Percentiles rank a stretch among this genome's conserved stretches.
phyloP scores from a whole-genome alignment of 768 basidiomycete genomes.

The Mycena galopus region DNA sequence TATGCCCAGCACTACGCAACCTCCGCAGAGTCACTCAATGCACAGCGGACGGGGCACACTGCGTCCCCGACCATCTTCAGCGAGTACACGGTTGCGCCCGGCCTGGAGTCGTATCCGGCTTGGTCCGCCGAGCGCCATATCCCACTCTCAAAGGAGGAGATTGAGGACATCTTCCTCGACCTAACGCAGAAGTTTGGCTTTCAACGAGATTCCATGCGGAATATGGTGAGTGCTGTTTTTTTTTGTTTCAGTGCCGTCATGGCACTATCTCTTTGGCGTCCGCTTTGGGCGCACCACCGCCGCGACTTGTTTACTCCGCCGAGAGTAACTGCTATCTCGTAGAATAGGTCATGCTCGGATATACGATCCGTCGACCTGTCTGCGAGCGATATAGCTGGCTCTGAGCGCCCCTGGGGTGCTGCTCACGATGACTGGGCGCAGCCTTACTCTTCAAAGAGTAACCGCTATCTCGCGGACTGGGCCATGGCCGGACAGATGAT shows the following conservation, averaged over 20 bases:
- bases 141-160: constrained; percentile 98
- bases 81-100: constrained; percentile 19
- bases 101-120: constrained; percentile 89
- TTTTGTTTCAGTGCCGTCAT: constrained; percentile 14
- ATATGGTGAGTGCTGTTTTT: constrained; percentile 73
- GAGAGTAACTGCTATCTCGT: too few species aligned
- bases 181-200: constrained; percentile 99
- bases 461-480: too few species aligned
- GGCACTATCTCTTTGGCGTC: not conserved
- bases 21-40: constrained; percentile 77
- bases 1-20: constrained; percentile 79
- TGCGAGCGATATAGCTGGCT: too few species aligned
- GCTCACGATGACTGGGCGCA: too few species aligned
- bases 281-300: not conserved
- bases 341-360: too few species aligned
- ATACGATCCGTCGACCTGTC: too few species aligned
- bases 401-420: too few species aligned
- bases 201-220: constrained; percentile 94
- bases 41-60: constrained; percentile 11
- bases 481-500: too few species aligned
- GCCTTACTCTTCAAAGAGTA: too few species aligned
- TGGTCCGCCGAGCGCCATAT: constrained; percentile 96
- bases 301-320: not conserved
- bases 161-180: constrained; percentile 98
- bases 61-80: constrained; percentile 27